Conservation (phyloP, 2,329 filamentous ascomycete species). For the Beauveria sp. region DNA sequence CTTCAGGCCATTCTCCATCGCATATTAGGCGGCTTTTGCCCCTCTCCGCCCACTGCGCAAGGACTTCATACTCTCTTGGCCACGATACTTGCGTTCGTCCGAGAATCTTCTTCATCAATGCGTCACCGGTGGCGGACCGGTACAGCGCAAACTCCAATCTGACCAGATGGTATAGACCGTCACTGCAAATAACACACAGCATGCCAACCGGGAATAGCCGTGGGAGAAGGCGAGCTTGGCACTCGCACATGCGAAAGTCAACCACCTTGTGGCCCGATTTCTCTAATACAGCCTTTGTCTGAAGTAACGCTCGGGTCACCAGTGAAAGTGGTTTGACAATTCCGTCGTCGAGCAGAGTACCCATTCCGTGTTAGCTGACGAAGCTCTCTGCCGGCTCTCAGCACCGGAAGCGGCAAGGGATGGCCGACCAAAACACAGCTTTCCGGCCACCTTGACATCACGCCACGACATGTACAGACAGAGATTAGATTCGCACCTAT, state of each 20-base stretch:
- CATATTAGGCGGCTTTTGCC: neutral
- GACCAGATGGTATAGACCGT: neutral
- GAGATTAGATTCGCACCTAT: neutral
- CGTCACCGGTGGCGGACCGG: neutral
- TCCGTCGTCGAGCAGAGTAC: neutral
- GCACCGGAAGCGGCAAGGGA: neutral
- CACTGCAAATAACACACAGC: neutral
- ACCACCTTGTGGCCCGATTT: neutral
- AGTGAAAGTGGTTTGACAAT: neutral
- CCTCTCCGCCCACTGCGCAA: neutral
- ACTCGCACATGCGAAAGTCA: neutral
- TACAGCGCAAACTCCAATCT: neutral
- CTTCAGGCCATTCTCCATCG: neutral
- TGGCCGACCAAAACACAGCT: neutral
- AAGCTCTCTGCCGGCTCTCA: neutral
- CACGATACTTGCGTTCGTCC: neutral
- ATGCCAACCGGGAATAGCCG: neutral
- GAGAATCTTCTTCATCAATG: neutral
- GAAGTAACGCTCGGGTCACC: neutral
- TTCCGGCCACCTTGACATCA: neutral
- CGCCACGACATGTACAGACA: neutral
- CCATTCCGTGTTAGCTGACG: neutral
- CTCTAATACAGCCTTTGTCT: neutral
- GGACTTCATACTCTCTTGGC: neutral
- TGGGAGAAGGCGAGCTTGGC: neutral